Evolutionary conservation across 2,329 filamentous ascomycete species (phyloP).

Genomic region (Zymoseptoria pseudotritici): DNA sequence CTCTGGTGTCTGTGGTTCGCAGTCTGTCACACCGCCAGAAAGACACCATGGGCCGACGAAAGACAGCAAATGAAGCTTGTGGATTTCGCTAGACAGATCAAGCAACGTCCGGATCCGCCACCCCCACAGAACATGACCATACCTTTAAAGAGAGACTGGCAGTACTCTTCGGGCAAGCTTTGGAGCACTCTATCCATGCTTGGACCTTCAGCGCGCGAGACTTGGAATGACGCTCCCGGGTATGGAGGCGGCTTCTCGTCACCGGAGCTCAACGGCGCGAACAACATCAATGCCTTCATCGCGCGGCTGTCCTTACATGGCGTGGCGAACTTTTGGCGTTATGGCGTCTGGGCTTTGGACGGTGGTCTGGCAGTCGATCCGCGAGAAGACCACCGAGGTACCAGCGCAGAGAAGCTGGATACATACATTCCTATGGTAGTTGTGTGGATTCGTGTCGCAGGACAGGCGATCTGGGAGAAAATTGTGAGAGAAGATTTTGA

Average conservation of each 20-base stretch:
- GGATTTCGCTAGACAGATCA: constrained; percentile 12
- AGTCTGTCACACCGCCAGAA: not conserved
- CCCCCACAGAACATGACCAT: constrained; percentile 5
- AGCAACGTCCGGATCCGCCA: constrained; percentile 20
- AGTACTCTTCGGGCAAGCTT: not conserved
- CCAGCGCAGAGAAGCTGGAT: not conserved
- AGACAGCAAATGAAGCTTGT: not conserved
- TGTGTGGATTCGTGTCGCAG: not conserved
- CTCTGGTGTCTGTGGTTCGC: not conserved
- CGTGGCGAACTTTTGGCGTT: constrained; percentile 18
- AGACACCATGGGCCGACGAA: constrained; percentile 1
- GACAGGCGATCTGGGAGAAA: not conserved
- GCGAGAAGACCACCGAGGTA: not conserved
- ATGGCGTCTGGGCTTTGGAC: constrained; percentile 27
- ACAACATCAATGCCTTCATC: constrained; percentile 29
- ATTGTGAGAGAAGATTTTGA: not conserved
- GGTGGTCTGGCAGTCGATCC: constrained; percentile 22
- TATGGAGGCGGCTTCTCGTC: constrained; percentile 13
- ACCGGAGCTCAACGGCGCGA: constrained; percentile 25
- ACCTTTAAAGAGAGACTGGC: not conserved
- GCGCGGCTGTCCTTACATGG: constrained; percentile 20
- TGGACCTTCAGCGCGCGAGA: not conserved
- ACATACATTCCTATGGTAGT: not conserved
- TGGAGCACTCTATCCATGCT: not conserved
- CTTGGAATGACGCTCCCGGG: constrained; percentile 19